phyloP scores from a whole-genome alignment of 345 rosid species.

The Citrus sp. region DNA sequence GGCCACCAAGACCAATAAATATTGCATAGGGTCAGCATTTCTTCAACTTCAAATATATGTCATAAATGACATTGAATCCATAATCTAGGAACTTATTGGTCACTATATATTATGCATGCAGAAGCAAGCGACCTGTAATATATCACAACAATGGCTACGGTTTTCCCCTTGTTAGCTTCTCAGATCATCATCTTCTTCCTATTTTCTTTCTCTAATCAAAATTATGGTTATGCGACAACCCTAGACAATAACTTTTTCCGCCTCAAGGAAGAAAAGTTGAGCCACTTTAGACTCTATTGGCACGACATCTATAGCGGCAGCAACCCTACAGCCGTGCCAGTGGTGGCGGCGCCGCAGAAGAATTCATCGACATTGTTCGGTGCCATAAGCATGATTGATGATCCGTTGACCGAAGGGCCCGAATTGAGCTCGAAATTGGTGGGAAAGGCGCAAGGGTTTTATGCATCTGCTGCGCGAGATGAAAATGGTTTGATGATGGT shows the following conservation, averaged over 20 bases:
- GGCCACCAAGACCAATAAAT: too few species aligned
- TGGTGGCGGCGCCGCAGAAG: conserved; percentile 21
- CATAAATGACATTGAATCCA: neutral
- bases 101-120: neutral
- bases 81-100: neutral
- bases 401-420: conserved; percentile 57
- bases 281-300: conserved; percentile 48
- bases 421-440: conserved; percentile 51
- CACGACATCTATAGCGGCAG: conserved; percentile 47
- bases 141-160: conserved; percentile 1
- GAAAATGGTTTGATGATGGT: conserved; percentile 62
- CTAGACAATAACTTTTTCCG: conserved; percentile 6
- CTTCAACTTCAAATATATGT: neutral
- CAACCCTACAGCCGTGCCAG: conserved; percentile 27
- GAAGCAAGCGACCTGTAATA: neutral
- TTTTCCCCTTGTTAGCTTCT: conserved; percentile 1
- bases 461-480: conserved; percentile 48
- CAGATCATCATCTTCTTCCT: neutral
- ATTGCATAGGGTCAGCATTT: too few species aligned
- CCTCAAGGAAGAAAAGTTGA: conserved; percentile 40
- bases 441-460: conserved; percentile 78
- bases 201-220: neutral
- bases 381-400: conserved; percentile 52
- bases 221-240: neutral
- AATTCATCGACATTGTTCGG: conserved; percentile 31